phyloP scores from a whole-genome alignment of 306 rosid genomes.

The Argentina anserina region DNA sequence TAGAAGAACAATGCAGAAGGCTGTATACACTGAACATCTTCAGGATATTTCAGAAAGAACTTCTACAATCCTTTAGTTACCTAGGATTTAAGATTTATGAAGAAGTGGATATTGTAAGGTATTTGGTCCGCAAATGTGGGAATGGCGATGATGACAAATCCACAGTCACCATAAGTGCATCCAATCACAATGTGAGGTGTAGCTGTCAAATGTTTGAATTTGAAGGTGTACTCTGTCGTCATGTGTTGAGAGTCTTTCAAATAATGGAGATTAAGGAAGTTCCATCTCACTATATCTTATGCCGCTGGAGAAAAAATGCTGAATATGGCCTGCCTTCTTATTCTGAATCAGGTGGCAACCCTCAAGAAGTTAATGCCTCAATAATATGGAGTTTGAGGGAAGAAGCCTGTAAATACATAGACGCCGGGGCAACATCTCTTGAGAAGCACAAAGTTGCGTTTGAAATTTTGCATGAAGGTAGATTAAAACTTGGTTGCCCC shows the following conservation, averaged over 20 bases:
- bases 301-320: slow-evolving; percentile 86
- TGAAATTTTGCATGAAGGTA: slow-evolving; percentile 88
- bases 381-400: slow-evolving; percentile 97
- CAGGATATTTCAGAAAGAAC: slow-evolving; percentile 88
- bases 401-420: slow-evolving; percentile 81
- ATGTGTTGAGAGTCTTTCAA: slow-evolving; percentile 77
- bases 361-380: slow-evolving; percentile 68
- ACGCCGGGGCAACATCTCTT: slow-evolving; percentile 78
- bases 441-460: slow-evolving; percentile 89
- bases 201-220: slow-evolving; percentile 96
- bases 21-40: slow-evolving; percentile 72
- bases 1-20: slow-evolving; percentile 85
- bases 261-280: slow-evolving; percentile 77
- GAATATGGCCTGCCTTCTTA: slow-evolving; percentile 79
- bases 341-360: slow-evolving; percentile 57
- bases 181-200: slow-evolving; percentile 55
- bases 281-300: slow-evolving; percentile 76
- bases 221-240: slow-evolving; percentile 92
- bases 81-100: slow-evolving; percentile 82
- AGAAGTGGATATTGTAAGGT: slow-evolving; percentile 62
- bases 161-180: slow-evolving; percentile 55
- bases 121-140: slow-evolving; percentile 74
- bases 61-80: slow-evolving; percentile 77
- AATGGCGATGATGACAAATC: slow-evolving; percentile 61
- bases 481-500: slow-evolving; percentile 88